These are phyloP conservation scores for Cylindrodendrum hubeiense DNA, from an alignment of 2,329 filamentous ascomycete genomes.

Conservation along the genomic window DNA sequence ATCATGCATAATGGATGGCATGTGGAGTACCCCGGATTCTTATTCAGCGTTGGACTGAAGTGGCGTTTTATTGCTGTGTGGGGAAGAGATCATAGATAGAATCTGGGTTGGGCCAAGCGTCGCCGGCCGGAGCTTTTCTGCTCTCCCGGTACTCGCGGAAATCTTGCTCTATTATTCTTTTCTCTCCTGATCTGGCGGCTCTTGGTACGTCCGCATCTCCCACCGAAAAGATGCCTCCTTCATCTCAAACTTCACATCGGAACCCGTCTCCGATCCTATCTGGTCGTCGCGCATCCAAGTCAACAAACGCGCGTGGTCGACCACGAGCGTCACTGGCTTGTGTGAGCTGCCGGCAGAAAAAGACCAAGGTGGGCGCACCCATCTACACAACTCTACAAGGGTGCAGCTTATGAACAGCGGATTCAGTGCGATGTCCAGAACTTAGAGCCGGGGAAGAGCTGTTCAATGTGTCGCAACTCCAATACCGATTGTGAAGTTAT, in stretches of 20 bases:
- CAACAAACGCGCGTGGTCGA: not conserved
- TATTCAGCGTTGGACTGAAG: too few relatives aligned
- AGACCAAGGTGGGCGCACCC: slow-evolving; percentile 1
- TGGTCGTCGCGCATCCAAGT: not conserved
- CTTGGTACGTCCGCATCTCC: too few relatives aligned
- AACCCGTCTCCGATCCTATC: not conserved
- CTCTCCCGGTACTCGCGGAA: too few relatives aligned
- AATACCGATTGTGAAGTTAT: slow-evolving; percentile 2
- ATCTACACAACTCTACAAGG: not conserved
- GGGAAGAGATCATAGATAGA: too few relatives aligned
- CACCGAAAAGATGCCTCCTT: not conserved
- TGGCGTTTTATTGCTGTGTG: too few relatives aligned
- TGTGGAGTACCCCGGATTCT: too few relatives aligned
- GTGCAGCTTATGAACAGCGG: not conserved
- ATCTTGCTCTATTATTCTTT: too few relatives aligned
- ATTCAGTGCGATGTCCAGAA: not conserved
- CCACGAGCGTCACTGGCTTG: slow-evolving; percentile 11
- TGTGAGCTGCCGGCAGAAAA: slow-evolving; percentile 15
- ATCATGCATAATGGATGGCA: too few relatives aligned
- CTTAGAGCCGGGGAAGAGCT: slow-evolving; percentile 3
- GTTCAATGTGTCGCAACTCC: slow-evolving; percentile 2
- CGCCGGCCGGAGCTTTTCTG: too few relatives aligned
- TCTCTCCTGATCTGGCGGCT: too few relatives aligned
- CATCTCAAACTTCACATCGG: not conserved
- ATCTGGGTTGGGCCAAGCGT: too few relatives aligned